Evolutionary conservation across 352 stramenopile genomes (phyloP).

Genomic region (Globisporangium splendens): DNA sequence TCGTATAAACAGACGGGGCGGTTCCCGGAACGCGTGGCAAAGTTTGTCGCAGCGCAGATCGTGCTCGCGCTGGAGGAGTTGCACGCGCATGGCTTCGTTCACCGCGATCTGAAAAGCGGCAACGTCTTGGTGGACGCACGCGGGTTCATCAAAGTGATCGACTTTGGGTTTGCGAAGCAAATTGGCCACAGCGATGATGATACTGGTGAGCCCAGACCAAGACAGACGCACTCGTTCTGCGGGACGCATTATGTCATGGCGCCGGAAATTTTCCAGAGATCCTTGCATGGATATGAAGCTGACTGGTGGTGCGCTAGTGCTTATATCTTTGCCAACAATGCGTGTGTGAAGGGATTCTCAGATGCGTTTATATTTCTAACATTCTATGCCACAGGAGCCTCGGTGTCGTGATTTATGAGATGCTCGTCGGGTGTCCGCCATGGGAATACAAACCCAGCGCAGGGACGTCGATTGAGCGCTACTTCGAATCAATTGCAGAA

Average conservation of each 20-base stretch:
- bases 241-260: constrained; percentile 79
- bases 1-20: constrained; percentile 27
- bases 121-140: constrained; percentile 52
- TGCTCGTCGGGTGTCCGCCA: constrained; percentile 53
- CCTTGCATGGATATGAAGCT: constrained; percentile 29
- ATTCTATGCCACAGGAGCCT: constrained; percentile 34
- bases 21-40: constrained; percentile 54
- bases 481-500: constrained; percentile 29
- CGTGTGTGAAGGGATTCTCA: background rate
- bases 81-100: constrained; percentile 50
- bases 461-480: constrained; percentile 20
- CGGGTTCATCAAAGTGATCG: constrained; percentile 58
- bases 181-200: background rate
- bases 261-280: constrained; percentile 50
- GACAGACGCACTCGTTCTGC: constrained; percentile 39
- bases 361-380: background rate
- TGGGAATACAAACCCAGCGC: constrained; percentile 61
- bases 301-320: constrained; percentile 66
- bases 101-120: constrained; percentile 80
- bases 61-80: constrained; percentile 55
- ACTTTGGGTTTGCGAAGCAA: constrained; percentile 67
- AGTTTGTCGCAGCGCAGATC: constrained; percentile 64
- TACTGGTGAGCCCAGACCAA: background rate
- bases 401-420: constrained; percentile 75
- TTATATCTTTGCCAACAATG: background rate